Evolutionary conservation across 495 filamentous ascomycete genomes (phyloP).

Genomic region (Astrocystis sublimbata): DNA sequence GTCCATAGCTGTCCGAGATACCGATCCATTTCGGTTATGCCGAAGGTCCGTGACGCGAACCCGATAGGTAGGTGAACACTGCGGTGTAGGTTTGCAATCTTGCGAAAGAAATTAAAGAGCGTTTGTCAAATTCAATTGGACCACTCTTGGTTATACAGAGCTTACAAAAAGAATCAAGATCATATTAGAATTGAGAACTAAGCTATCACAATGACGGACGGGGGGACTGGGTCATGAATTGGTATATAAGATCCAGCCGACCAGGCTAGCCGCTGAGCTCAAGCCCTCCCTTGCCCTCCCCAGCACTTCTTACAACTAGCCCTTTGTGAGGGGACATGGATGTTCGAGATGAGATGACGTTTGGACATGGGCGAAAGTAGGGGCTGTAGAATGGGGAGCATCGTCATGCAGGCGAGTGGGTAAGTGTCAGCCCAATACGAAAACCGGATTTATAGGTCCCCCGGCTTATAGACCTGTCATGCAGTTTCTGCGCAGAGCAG

Average conservation of each 20-base stretch:
- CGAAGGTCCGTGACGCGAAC: not conserved
- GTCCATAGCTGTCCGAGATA: slow-evolving; percentile 11
- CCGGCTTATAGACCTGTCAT: not conserved
- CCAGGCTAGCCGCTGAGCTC: slow-evolving; percentile 4
- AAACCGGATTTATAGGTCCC: slow-evolving; percentile 10
- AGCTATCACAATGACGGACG: too few species aligned
- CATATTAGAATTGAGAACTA: not conserved
- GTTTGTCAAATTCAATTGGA: not conserved
- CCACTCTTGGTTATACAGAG: not conserved
- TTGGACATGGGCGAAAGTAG: slow-evolving; percentile 2
- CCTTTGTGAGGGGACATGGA: not conserved
- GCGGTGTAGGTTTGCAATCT: too few species aligned
- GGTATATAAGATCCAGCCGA: slow-evolving; percentile 11
- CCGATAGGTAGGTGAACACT: not conserved
- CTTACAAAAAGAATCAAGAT: not conserved
- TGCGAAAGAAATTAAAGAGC: not conserved
- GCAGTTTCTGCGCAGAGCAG: too few species aligned
- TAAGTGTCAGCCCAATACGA: slow-evolving; percentile 17
- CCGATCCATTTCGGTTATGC: slow-evolving; percentile 10
- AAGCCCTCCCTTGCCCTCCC: too few species aligned
- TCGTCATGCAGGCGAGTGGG: slow-evolving; percentile 14
- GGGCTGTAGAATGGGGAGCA: slow-evolving; percentile 5
- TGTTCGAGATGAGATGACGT: slow-evolving; percentile 6
- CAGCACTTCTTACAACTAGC: too few species aligned
- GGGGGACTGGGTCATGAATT: not conserved